Base-by-base conservation (phyloP, 2,329 filamentous ascomycete genomes). In the Pestalotiopsis sp. region DNA sequence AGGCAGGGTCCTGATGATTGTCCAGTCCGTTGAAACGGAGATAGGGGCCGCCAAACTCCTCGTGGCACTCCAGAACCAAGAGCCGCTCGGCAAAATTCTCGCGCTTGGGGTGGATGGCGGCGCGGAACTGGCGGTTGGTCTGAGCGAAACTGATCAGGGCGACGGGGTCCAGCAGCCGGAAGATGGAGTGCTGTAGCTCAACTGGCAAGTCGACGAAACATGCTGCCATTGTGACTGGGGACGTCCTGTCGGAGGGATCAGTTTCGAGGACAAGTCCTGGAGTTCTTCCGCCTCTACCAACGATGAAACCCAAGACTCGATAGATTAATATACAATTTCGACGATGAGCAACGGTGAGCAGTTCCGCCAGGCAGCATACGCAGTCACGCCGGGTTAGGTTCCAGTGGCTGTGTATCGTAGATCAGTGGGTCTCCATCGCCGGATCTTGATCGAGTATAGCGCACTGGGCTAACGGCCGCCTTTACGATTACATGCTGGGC, bases 171-270 rank as follows among this genome's bases (percentile, higher is more conserved):
- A 72, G 69, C 5, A 57, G 49, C 11, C 61, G 60, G 31, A 72
- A 70, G 56, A 72, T 68, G n/a, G 67, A 17, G n/a, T 66, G 41
- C 23, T 68, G 68, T 25, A 71, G 36, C 59, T 72, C 70, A n/a
- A 40, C 45, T 0, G 70, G 70, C 31, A 72, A 40, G 31, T 36
- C 36, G 4, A 11, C 25, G 36, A 62, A 62, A 36, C 20, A 12
- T 20, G 20, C 14, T 2, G 31, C 2, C 59, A 62, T 62, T 5
- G 25, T 36, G 2, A 20, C 23, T 59, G 57, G 23, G 12, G 12
- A n/a, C 5, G 1, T 3, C 20, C 23, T 7, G 11, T 17, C 1
- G 23, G 25, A n/a, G 25, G 57, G 14, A 14, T 17, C 17, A n/a
- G 6, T 17, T 20, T n/a, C 6, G 17, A 20, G 20, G 45, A n/a